A percentile compares a stretch with the other conserved stretches of the same genome.
Evolutionary conservation across 2,329 filamentous ascomycete species (phyloP).

Genomic region (Dendryphion nanum): DNA sequence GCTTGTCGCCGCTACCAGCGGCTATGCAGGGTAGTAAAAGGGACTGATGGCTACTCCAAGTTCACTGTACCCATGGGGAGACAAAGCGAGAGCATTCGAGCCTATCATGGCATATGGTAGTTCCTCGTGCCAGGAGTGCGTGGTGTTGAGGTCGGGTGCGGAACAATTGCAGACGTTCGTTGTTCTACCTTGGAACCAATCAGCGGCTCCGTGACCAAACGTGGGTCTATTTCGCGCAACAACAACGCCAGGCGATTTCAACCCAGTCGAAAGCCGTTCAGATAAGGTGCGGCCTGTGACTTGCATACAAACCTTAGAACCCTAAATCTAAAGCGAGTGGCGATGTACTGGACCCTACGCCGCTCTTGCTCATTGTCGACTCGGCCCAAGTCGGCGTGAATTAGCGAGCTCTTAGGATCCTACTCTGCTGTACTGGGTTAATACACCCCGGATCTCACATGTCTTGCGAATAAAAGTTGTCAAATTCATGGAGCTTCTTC

Average conservation of each 20-base stretch:
- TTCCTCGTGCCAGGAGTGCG: conserved; percentile 29
- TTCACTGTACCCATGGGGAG: conserved; percentile 10
- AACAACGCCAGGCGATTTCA: conserved; percentile 31
- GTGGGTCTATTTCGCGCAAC: conserved; percentile 19
- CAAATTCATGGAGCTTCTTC: too few species aligned
- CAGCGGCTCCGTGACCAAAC: conserved; percentile 11
- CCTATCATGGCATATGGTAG: conserved; percentile 29
- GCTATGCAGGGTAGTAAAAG: conserved; percentile 29
- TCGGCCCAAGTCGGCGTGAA: too few species aligned
- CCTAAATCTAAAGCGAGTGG: too few species aligned
- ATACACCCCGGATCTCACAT: too few species aligned
- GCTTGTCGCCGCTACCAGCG: conserved; percentile 23
- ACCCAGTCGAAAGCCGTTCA: conserved; percentile 11
- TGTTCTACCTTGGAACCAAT: conserved; percentile 25
- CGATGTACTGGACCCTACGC: too few species aligned
- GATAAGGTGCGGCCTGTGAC: conserved; percentile 13
- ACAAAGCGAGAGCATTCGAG: conserved; percentile 1
- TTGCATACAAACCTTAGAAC: conserved; percentile 9
- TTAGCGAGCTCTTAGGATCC: too few species aligned
- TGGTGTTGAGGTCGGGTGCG: conserved; percentile 35
- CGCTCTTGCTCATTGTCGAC: too few species aligned
- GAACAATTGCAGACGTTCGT: conserved; percentile 19
- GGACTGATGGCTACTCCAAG: conserved; percentile 29
- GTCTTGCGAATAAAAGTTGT: too few species aligned
- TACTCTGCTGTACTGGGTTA: too few species aligned